Evolutionary conservation across 441 rosid genomes (phyloP), one percentile per base, ranked within the genome.

Genomic region (Capsella rubella): DNA sequence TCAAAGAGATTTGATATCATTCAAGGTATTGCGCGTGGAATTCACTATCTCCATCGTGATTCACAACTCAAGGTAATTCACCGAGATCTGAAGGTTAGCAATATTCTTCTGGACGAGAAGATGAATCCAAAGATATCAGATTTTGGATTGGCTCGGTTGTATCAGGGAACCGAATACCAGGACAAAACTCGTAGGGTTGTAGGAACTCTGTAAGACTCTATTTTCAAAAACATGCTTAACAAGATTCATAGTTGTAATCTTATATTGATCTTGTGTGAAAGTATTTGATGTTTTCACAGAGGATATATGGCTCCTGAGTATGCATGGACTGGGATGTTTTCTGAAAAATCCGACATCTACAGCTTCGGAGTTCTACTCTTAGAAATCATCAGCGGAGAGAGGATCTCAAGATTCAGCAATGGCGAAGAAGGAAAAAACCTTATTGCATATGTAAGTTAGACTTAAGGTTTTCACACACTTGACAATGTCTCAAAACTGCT

Each of bases 281-380:
- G 31, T 49, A 3, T 11, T 16, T 32, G 14, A 49, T 34, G 32
- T 18, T 6, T 35, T 6, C 21, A 47, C 72, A 85, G 87, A 47
- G 86, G 90, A 8, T 84, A 78, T 11, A 87, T 84, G 84, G 59
- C 87, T 2, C 87, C 83, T 2, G 90, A 89, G 67, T 89, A 87
- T 64, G 81, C 84, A 57, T 82, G 82, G 76, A 57, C 76, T 15
- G 92, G 88, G 3, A 34, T 21, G 10, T 87, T 86, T 55, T 89
- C 84, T 0, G 82, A 80, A 60, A 87, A 86, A 72, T 86, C 90
- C 0, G 90, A 87, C 35, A 83, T 89, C 4, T 89, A 82, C 7
- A 86, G 89, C 72, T 87, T 85, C 3, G 83, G 89, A 7, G 87
- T 85, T 7, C 16, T 87, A 10, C 11, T 86, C 18, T 42, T 90